These are phyloP conservation scores for Magnolia officinalis DNA, from an alignment of 164 flowering plant species.

Conservation along the genomic window DNA sequence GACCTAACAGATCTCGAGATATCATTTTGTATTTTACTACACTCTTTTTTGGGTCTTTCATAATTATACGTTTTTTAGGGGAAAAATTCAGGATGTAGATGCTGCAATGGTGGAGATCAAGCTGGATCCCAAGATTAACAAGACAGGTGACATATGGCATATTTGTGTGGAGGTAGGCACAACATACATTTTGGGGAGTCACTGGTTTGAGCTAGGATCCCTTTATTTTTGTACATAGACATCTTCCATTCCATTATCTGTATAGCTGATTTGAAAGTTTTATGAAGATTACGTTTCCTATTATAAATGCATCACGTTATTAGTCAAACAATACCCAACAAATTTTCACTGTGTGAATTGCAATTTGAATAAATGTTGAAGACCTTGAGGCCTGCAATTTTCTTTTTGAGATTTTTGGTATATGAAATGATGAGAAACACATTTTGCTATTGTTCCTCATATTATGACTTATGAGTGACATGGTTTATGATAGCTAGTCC, in stretches of 20 bases:
- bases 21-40: no score
- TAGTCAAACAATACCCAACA: no score
- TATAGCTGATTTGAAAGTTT: not conserved
- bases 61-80: constrained; percentile 19
- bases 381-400: not conserved
- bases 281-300: not conserved
- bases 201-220: not conserved
- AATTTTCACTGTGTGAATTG: no score
- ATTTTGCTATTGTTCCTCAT: not conserved
- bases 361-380: not conserved
- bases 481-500: not conserved
- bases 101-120: constrained; percentile 54
- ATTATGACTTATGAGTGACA: not conserved
- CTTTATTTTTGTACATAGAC: not conserved
- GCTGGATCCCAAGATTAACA: constrained; percentile 63
- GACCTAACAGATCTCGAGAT: not conserved
- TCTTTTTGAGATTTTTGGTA: not conserved
- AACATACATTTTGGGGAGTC: not conserved
- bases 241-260: not conserved
- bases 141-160: constrained; percentile 94
- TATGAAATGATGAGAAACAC: not conserved
- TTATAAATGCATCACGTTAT: not conserved
- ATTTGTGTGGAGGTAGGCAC: constrained; percentile 57
- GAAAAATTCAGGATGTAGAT: constrained; percentile 22
- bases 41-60: not conserved